Base-by-base conservation (phyloP, 139 green algal genomes). In the Micromonas commoda region DNA sequence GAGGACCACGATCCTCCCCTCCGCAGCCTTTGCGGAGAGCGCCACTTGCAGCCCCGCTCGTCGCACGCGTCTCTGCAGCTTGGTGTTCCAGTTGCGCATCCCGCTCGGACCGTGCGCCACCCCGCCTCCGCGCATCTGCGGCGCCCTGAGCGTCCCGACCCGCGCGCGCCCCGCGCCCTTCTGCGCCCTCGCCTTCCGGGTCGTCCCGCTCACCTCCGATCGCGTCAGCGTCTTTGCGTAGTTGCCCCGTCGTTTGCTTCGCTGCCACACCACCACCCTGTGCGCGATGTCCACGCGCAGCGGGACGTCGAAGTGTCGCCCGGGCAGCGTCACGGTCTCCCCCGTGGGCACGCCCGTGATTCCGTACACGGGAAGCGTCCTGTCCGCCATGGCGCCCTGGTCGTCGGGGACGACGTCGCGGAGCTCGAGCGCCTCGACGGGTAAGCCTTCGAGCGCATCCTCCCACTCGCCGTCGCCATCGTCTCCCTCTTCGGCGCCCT, bases 91-190 rank as follows among this genome's bases (percentile, higher is more conserved):
- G 26, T 24, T 28, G 16, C 75, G 60, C 64, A 32, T 21, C 61
- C 74, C 61, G 45, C 9, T 16, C 38, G 75, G 75, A 1, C 75
- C 75, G 65, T 80, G 75, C 29, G 75, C 75, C 0, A 32, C 31
- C 19, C 57, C 75, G 13, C 75, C 75, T 1, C 75, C 75, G 28
- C 60, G 54, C 45, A 80, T 71, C 33, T 80, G 75, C 45, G 75
- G 75, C 65, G 75, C 75, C 4, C 32, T 19, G 3, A 63, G 31
- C 24, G 3, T 73, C 31, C 78, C 71, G 23, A 67, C 52, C 1
- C 78, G 73, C 57, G 78, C 78, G 26, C 68, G 63, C 9, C 78
- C 78, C 9, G 26, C 45, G 24, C 78, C 78, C 39, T 82, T 82
- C 53, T 82, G 78, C 68, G 64, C 71, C 32, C 77, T 34, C n/a